phyloP scores from a whole-genome alignment of 768 basidiomycete species.

The Cystofilobasidium macerans region DNA sequence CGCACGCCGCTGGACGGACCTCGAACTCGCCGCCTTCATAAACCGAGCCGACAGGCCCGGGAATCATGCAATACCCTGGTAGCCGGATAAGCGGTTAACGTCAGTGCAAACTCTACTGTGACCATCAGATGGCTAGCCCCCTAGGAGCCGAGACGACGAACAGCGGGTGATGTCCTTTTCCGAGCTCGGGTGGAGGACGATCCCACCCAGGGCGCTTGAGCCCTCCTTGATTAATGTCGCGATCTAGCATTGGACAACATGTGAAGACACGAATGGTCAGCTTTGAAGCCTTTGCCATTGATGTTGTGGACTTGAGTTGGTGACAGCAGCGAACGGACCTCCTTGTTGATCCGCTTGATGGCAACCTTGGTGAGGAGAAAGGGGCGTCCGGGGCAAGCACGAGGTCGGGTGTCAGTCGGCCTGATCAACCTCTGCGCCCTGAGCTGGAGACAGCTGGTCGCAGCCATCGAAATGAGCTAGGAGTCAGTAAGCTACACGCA shows the following conservation, averaged over 20 bases:
- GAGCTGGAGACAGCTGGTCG: too few relatives aligned
- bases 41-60: constrained; percentile 22
- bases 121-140: too few relatives aligned
- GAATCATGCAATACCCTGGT: constrained; percentile 18
- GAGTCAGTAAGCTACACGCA: too few relatives aligned
- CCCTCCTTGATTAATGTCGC: constrained; percentile 17
- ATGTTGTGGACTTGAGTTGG: not conserved
- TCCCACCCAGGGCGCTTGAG: constrained; percentile 14
- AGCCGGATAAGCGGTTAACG: not conserved
- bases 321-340: not conserved
- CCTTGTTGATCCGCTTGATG: constrained; percentile 26
- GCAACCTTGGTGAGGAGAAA: constrained; percentile 1
- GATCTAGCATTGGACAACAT: constrained; percentile 1
- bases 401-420: not conserved
- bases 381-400: too few relatives aligned
- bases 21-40: constrained; percentile 25
- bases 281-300: not conserved
- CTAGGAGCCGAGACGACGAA: not conserved
- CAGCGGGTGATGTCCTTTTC: constrained; percentile 10
- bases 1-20: not conserved
- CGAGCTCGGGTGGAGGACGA: constrained; percentile 17
- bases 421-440: too few relatives aligned
- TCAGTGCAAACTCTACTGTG: too few relatives aligned
- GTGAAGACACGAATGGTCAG: not conserved
- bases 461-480: too few relatives aligned